A percentile compares a stretch with the other conserved stretches of the same genome.
Conservation (phyloP, 1,284 basidiomycete species). For the Fistulinella cinereoalba region DNA sequence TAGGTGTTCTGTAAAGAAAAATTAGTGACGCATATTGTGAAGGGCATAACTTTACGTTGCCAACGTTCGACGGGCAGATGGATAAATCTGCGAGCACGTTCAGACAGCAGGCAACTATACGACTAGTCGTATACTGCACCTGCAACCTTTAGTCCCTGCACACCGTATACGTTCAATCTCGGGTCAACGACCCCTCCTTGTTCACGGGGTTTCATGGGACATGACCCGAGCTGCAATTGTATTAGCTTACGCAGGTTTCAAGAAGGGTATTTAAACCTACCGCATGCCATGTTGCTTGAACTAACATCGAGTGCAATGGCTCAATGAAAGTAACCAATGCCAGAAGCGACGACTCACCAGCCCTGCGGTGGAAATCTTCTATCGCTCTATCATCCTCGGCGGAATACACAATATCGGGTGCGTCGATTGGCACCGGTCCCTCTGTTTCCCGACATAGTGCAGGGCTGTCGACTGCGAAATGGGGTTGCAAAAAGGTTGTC, state of each 20-base stretch:
- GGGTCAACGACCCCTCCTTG: conserved; percentile 16
- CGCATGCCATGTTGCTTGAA: conserved; percentile 50
- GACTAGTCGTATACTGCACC: background rate
- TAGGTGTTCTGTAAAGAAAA: conserved; percentile 9
- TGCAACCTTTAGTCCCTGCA: conserved; percentile 6
- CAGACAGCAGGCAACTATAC: background rate
- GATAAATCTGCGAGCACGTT: conserved; percentile 4
- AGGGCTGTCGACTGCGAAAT: conserved; percentile 43
- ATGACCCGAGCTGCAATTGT: conserved; percentile 14
- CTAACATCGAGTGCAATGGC: too few species aligned
- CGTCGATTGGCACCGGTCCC: conserved; percentile 40
- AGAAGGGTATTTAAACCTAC: conserved; percentile 31
- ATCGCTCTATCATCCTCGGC: conserved; percentile 52
- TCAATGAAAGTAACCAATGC: background rate
- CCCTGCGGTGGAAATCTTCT: conserved; percentile 40
- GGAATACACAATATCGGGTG: conserved; percentile 53
- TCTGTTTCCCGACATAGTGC: conserved; percentile 38
- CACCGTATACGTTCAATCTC: conserved; percentile 18
- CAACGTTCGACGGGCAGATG: conserved; percentile 10
- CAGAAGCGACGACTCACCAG: conserved; percentile 19
- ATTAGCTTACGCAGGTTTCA: background rate
- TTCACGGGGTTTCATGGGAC: conserved; percentile 16
- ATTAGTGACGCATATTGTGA: background rate
- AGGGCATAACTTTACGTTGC: too few species aligned
- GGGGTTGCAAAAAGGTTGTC: conserved; percentile 41